phyloP scores from a whole-genome alignment of 768 basidiomycete genomes.

The Tubosaeta sp. region DNA sequence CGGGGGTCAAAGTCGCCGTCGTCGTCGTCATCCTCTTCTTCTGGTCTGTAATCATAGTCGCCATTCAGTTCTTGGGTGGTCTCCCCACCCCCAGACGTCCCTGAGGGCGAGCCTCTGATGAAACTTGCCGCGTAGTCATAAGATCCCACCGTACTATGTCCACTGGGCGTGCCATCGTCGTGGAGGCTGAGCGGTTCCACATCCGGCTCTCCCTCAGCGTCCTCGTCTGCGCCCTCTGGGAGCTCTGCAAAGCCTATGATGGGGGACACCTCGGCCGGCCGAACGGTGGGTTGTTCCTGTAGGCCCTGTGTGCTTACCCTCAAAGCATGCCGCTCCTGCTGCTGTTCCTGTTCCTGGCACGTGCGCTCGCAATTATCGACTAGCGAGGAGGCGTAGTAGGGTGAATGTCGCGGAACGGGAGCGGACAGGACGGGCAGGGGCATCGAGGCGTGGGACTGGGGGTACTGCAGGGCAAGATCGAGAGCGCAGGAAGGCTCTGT shows the following conservation, averaged over 20 bases:
- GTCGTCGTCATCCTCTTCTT: constrained; percentile 30
- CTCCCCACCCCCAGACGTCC: constrained; percentile 17
- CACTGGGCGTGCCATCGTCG: constrained; percentile 11
- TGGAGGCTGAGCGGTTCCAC: constrained; percentile 27
- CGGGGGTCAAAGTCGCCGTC: constrained; percentile 34
- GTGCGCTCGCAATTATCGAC: constrained; percentile 33
- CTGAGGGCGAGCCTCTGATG: constrained; percentile 21
- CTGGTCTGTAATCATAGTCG: constrained; percentile 29
- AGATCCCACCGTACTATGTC: constrained; percentile 26
- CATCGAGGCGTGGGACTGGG: constrained; percentile 20
- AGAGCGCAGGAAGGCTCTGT: constrained; percentile 19
- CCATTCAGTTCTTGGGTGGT: constrained; percentile 19
- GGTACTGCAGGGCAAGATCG: constrained; percentile 25
- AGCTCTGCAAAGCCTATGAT: constrained; percentile 28
- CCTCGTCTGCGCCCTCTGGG: constrained; percentile 30
- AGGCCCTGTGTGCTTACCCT: constrained; percentile 31
- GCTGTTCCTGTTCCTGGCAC: constrained; percentile 37
- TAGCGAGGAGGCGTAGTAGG: constrained; percentile 28
- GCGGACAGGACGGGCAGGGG: constrained; percentile 24
- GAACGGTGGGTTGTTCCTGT: constrained; percentile 30
- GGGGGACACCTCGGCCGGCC: constrained; percentile 32
- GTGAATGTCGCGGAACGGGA: constrained; percentile 32
- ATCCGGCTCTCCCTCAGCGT: constrained; percentile 34
- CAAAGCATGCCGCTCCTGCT: constrained; percentile 28
- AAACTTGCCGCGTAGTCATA: constrained; percentile 22